Conservation (phyloP, 2,329 filamentous ascomycete genomes). For the Biscogniauxia sp. region DNA sequence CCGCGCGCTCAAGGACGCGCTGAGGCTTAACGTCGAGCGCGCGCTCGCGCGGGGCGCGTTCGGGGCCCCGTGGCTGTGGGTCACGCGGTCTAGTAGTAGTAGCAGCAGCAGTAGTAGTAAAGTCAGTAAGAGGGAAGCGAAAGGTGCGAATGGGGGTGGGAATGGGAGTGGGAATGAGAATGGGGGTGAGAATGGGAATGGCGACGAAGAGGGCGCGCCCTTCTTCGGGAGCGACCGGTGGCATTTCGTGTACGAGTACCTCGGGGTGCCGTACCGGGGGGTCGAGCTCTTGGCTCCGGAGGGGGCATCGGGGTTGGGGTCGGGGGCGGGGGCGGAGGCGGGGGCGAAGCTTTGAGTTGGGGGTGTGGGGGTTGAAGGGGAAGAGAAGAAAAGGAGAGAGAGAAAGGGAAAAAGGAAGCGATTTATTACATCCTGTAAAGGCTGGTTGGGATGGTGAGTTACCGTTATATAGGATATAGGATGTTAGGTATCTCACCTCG, state of each 20-base stretch:
- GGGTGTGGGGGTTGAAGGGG: background rate
- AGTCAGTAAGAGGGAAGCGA: too few species aligned
- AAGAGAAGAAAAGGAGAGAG: background rate
- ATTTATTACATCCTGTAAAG: too few species aligned
- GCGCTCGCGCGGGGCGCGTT: slow-evolving; percentile 68
- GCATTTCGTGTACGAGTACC: slow-evolving; percentile 65
- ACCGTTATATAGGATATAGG: too few species aligned
- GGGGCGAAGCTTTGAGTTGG: slow-evolving; percentile 35
- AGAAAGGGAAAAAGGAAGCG: background rate
- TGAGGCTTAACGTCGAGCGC: slow-evolving; percentile 58
- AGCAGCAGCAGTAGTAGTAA: too few species aligned
- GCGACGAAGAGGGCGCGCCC: slow-evolving; percentile 58
- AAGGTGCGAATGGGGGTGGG: slow-evolving; percentile 55
- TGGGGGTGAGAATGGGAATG: background rate
- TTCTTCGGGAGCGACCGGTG: slow-evolving; percentile 79
- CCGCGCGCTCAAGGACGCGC: slow-evolving; percentile 40
- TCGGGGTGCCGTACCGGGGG: slow-evolving; percentile 60
- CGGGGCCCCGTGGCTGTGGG: slow-evolving; percentile 75
- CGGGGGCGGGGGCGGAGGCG: slow-evolving; percentile 7
- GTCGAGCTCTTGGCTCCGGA: slow-evolving; percentile 41
- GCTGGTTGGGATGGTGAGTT: too few species aligned
- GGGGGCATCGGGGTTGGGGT: background rate
- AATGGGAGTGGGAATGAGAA: slow-evolving; percentile 43
- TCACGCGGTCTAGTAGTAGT: slow-evolving; percentile 50
- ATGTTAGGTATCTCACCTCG: too few species aligned